Conservation (phyloP, 1,139 yeast genomes). For the Candida buenavistaensis region DNA sequence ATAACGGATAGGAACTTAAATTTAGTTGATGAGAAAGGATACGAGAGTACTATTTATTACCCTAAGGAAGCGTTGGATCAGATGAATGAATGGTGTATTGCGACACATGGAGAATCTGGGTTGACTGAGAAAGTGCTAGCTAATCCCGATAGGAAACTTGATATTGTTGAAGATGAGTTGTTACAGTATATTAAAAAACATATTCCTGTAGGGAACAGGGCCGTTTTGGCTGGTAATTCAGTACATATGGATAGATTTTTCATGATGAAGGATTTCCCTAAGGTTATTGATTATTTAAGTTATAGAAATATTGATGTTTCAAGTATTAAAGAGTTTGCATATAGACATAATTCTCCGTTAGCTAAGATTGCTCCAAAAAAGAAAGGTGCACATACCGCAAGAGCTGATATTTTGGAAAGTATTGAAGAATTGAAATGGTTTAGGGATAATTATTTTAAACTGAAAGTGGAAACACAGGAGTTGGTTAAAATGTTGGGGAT, state of each 20-base stretch:
- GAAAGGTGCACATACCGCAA: slow-evolving; percentile 76
- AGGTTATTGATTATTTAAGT: slow-evolving; percentile 67
- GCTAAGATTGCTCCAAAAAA: slow-evolving; percentile 63
- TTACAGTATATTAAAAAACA: slow-evolving; percentile 58
- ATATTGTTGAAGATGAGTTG: slow-evolving; percentile 64
- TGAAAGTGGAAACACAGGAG: slow-evolving; percentile 22
- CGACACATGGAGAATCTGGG: slow-evolving; percentile 80
- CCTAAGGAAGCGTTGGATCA: slow-evolving; percentile 61
- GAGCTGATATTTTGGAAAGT: slow-evolving; percentile 84
- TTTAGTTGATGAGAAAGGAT: slow-evolving; percentile 65
- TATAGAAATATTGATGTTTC: slow-evolving; percentile 91
- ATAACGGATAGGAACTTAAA: slow-evolving; percentile 81
- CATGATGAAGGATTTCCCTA: slow-evolving; percentile 81
- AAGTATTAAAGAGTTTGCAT: slow-evolving; percentile 74
- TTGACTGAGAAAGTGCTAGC: slow-evolving; percentile 67
- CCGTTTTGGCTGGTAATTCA: slow-evolving; percentile 85
- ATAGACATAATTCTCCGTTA: slow-evolving; percentile 70
- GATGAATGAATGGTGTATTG: slow-evolving; percentile 86
- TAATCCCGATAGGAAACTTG: slow-evolving; percentile 51
- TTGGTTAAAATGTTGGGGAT: no score
- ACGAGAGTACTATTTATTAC: slow-evolving; percentile 78
- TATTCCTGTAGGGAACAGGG: slow-evolving; percentile 54
- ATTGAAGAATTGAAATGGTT: slow-evolving; percentile 83
- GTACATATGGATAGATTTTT: slow-evolving; percentile 91
- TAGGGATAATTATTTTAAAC: slow-evolving; percentile 57